Conservation (phyloP, 2,329 filamentous ascomycete species). For the Blastomyces emzantsi region DNA sequence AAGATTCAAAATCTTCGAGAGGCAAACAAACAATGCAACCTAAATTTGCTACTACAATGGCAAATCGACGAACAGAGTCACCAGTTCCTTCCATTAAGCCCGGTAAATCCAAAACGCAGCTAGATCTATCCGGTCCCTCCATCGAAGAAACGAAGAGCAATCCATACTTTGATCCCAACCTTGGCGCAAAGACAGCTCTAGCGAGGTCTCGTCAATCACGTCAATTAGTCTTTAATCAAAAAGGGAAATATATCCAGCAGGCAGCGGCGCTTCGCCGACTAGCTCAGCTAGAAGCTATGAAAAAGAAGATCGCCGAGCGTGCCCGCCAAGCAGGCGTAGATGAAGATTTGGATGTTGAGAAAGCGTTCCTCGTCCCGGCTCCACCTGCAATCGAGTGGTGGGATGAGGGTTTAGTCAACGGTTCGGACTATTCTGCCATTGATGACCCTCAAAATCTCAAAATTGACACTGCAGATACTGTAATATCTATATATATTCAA, state of each 20-base stretch:
- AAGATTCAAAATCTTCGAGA: slow-evolving; percentile 37
- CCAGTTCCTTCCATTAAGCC: slow-evolving; percentile 28
- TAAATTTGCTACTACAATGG: slow-evolving; percentile 48
- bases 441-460: slow-evolving; percentile 59
- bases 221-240: slow-evolving; percentile 81
- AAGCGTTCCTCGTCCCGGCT: slow-evolving; percentile 72
- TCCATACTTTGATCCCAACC: slow-evolving; percentile 70
- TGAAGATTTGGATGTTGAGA: slow-evolving; percentile 80
- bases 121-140: slow-evolving; percentile 50
- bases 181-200: slow-evolving; percentile 49
- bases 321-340: slow-evolving; percentile 88
- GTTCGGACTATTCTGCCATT: slow-evolving; percentile 63
- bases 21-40: slow-evolving; percentile 39
- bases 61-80: slow-evolving; percentile 45
- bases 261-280: slow-evolving; percentile 82
- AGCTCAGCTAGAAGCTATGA: slow-evolving; percentile 85
- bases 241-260: slow-evolving; percentile 95
- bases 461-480: slow-evolving; percentile 67
- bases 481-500: slow-evolving; percentile 85
- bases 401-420: slow-evolving; percentile 79
- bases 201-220: slow-evolving; percentile 60
- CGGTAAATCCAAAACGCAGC: slow-evolving; percentile 40
- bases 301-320: slow-evolving; percentile 80
- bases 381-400: slow-evolving; percentile 95
- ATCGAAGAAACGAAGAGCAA: slow-evolving; percentile 57